phyloP scores from a whole-genome alignment of 192 early-diverging fungal species.

The Paraglomus brasilianum region DNA sequence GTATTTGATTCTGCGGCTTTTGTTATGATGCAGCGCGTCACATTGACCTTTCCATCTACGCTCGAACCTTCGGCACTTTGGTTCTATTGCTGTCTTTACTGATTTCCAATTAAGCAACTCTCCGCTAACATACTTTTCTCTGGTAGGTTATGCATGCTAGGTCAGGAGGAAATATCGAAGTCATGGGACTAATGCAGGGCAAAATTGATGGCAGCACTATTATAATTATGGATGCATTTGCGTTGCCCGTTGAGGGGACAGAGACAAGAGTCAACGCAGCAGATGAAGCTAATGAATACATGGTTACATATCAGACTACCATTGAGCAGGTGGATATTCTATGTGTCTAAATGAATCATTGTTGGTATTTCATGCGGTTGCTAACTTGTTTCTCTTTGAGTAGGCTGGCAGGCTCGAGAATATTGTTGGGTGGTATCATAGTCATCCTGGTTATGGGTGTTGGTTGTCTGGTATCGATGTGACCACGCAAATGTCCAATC shows the following conservation, averaged over 20 bases:
- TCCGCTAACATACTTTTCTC: not conserved
- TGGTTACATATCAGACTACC: conserved; percentile 89
- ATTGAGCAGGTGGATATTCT: conserved; percentile 64
- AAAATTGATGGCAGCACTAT: conserved; percentile 86
- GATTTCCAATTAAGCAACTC: not conserved
- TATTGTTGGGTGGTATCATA: conserved; percentile 98
- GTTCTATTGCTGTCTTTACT: not conserved
- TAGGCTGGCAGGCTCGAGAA: conserved; percentile 88
- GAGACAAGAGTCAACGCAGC: conserved; percentile 96
- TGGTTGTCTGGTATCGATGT: conserved; percentile 99
- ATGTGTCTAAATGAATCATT: not conserved
- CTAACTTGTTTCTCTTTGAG: not conserved
- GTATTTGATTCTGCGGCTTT: not conserved
- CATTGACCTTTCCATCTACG: too few species aligned
- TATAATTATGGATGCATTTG: conserved; percentile 96
- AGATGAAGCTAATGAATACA: conserved; percentile 93
- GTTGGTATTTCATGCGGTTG: not conserved
- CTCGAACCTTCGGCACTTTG: not conserved
- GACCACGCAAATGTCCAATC: conserved; percentile 92
- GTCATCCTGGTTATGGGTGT: conserved; percentile 99
- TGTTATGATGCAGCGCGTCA: not conserved
- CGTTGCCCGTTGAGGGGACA: conserved; percentile 96
- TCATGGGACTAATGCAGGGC: conserved; percentile 99
- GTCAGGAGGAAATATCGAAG: conserved; percentile 92
- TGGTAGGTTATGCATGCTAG: conserved; percentile 91